Evolutionary conservation across 2,329 filamentous ascomycete genomes (phyloP).

Genomic region (Phyllosticta paracitricarpa): DNA sequence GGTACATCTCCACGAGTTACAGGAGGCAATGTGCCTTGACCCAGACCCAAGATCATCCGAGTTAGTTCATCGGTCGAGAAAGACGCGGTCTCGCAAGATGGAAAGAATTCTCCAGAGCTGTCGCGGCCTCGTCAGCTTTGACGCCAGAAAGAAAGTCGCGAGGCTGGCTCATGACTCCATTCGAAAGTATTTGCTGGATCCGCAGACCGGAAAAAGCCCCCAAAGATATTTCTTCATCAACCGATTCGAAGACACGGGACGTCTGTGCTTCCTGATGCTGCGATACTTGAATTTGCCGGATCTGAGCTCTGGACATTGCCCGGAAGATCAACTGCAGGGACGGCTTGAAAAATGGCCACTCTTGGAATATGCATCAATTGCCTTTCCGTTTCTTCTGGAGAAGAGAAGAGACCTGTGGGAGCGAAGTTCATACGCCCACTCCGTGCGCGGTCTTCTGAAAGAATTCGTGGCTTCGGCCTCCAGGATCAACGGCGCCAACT

Average conservation of each 20-base stretch:
- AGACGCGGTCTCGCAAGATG: not conserved
- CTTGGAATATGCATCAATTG: not conserved
- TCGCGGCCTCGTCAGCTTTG: not conserved
- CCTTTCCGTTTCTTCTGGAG: not conserved
- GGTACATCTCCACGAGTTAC: not conserved
- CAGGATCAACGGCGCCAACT: not conserved
- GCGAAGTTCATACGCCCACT: not conserved
- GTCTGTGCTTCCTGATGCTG: not conserved
- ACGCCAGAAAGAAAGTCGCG: not conserved
- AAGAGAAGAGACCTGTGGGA: not conserved
- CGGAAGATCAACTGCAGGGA: no score
- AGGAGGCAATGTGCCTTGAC: not conserved
- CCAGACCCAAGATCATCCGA: not conserved
- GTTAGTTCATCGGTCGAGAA: not conserved
- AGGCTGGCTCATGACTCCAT: not conserved
- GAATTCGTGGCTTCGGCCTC: not conserved
- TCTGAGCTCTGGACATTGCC: not conserved
- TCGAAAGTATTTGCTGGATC: not conserved
- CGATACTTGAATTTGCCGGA: not conserved
- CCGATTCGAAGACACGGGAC: not conserved
- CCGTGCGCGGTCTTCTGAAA: not conserved
- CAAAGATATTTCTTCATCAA: not conserved
- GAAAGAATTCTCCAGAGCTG: not conserved
- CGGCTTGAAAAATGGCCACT: not conserved
- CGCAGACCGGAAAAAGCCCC: not conserved